A percentile compares a stretch with the other conserved stretches of the same genome.
Evolutionary conservation across 2,329 filamentous ascomycete species (phyloP).

Genomic region (Fusarium secorum): DNA sequence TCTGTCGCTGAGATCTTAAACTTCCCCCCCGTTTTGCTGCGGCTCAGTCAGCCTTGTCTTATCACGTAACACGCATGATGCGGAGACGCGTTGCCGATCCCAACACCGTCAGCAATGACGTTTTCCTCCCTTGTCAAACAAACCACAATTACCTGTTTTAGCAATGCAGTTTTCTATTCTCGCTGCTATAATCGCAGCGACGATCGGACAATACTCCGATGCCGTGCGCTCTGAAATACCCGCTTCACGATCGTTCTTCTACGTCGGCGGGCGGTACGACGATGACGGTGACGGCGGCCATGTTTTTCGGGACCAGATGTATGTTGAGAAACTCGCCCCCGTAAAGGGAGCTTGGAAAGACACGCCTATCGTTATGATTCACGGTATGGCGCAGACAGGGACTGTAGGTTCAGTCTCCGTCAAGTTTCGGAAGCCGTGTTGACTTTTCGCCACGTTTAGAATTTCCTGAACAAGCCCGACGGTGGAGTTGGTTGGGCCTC

Average conservation of each 20-base stretch:
- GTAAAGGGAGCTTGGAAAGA: constrained; percentile 11
- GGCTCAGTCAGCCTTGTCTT: constrained; percentile 10
- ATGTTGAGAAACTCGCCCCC: constrained; percentile 34
- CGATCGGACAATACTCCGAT: constrained; percentile 6
- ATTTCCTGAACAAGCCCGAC: constrained; percentile 38
- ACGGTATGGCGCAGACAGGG: constrained; percentile 36
- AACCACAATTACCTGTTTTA: background rate
- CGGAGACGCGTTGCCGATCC: constrained; percentile 4
- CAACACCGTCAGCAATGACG: constrained; percentile 1
- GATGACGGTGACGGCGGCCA: constrained; percentile 30
- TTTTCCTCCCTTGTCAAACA: background rate
- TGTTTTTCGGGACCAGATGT: constrained; percentile 38
- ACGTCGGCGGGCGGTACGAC: constrained; percentile 31
- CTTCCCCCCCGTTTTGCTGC: background rate
- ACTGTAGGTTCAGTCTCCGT: constrained; percentile 11
- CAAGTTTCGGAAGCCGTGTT: background rate
- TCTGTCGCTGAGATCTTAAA: too few relatives aligned
- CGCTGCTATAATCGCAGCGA: background rate
- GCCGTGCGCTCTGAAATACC: constrained; percentile 15
- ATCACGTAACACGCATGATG: constrained; percentile 3
- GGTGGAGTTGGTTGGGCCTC: constrained; percentile 37
- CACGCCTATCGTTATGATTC: constrained; percentile 35
- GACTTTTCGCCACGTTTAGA: constrained; percentile 10
- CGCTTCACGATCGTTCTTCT: constrained; percentile 32
- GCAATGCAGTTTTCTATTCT: constrained; percentile 17